Base-by-base conservation (phyloP, 805 yeast species). In the Monosporozyma aerobia region DNA sequence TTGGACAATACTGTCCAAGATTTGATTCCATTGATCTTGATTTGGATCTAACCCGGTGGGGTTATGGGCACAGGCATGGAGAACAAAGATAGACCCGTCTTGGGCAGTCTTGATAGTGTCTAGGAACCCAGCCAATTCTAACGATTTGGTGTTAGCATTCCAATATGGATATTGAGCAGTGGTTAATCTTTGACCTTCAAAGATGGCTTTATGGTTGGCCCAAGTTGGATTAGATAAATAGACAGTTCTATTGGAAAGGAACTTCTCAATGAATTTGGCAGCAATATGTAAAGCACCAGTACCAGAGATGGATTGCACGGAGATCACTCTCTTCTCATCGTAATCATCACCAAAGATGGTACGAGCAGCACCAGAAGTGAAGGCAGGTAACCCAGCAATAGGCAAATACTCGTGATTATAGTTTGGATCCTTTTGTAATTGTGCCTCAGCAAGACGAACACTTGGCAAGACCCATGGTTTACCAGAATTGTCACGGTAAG, bases 1-100 rank as follows among this genome's bases (percentile, higher is more conserved):
- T 54, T 71, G 65, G 59, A 80, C 77, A 57, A 88, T 72, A 27
- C 81, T 84, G 45, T 77, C 75, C 47, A 87, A 75, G 51, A 94
- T 83, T 63, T 75, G 61, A 47, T 69, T 69, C 99, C 99, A 92
- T 72, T 92, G 86, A 50, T 78, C 85, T 54, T 75, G 73, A 2
- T 86, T 81, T 53, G 98, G 98, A 69, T 92, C 99, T 60, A 92
- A 81, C 44, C 98, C 99, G 23, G 98, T 92, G 54, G 99, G 98
- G 70, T 92, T 92, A 72, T 92, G 99, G 35, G 98, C 98, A 70
- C 97, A 90, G 3, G 98, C 90, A 67, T 92, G 99, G 55, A 92
- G 76, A 53, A 92, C 70, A 60, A 92, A 82, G 46, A 89, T 74
- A 8, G 96, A 88, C 48, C 95, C 95, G 7, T 69, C 67, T 51